Base-by-base conservation (phyloP, 2,329 filamentous ascomycete species). In the Penicillium expansum region DNA sequence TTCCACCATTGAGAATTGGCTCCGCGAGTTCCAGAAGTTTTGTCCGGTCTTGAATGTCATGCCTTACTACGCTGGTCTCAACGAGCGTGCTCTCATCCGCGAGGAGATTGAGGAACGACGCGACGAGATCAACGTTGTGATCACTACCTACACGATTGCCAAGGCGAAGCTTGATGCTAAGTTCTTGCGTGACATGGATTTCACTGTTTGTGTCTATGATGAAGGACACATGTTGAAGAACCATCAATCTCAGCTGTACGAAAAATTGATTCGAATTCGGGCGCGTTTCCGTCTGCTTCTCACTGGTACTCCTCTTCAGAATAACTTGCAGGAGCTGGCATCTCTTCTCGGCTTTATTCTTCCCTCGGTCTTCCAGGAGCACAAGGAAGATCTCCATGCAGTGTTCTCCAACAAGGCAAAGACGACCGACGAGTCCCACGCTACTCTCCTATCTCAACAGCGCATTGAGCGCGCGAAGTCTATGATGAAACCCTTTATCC, bases 161-260 rank as follows among this genome's bases (percentile, higher is more conserved):
- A 83, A 83, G 58, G 79, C 79, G 29, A 82, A 82, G 59, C 74
- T 80, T 5, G 88, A 91, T 68, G 82, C 83, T 48, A 79, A 78
- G 22, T 90, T 89, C 69, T 75, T 90, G 57, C 80, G 84, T 41
- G 80, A 77, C 27, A 78, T 86, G 61, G 78, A 79, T 52, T 86
- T 90, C 68, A 71, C 71, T 56, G 77, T 76, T 29, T 86, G 83
- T 65, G 87, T 99, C 11, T 99, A 92, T 68, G 94, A 99, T 69
- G 94, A 99, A 75, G 94, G 93, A 0, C 94, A 99, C 74, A 87
- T 91, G 68, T 79, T 99, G 72, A 96, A 96, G 77, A 97, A 96
- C 70, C 87, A 88, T 2, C 86, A 87, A 45, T 95, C 92, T 0
- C 86, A 90, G 52, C 82, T 91, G 6, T 97, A 97, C 73, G 84